A percentile compares a stretch with the other conserved stretches of the same genome.
Evolutionary conservation across 306 rosid species (phyloP).

Genomic region (Fragaria nilgerrensis): DNA sequence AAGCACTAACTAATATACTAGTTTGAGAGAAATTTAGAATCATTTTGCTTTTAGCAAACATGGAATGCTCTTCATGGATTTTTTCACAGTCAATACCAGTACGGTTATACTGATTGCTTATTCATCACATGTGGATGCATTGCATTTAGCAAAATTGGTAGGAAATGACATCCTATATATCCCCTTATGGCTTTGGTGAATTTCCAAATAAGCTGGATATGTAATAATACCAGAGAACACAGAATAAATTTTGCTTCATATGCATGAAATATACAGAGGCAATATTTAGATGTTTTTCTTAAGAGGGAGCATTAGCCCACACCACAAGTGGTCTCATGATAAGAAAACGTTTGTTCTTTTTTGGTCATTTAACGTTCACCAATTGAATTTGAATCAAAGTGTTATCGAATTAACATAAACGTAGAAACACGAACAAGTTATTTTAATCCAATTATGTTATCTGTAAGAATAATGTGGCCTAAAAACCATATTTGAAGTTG

Average conservation of each 20-base stretch:
- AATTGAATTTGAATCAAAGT: neutral
- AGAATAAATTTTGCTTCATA: neutral
- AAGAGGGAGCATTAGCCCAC: neutral
- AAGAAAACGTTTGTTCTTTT: neutral
- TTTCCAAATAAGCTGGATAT: neutral
- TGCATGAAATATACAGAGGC: neutral
- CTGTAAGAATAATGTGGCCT: neutral
- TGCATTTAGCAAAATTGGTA: neutral
- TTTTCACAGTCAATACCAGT: neutral
- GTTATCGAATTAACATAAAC: neutral
- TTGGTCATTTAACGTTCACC: neutral
- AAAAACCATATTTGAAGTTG: neutral
- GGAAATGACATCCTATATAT: neutral
- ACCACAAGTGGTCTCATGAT: neutral
- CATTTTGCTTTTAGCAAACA: slow-evolving; percentile 4
- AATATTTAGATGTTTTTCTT: neutral
- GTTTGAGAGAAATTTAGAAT: slow-evolving; percentile 26
- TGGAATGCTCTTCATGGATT: slow-evolving; percentile 21
- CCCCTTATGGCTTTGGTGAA: neutral
- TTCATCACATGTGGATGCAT: neutral
- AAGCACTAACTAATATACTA: slow-evolving; percentile 10
- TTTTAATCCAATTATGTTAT: neutral
- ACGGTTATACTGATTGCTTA: neutral
- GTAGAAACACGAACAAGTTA: neutral
- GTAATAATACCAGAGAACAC: neutral